Evolutionary conservation across 2,329 filamentous ascomycete species (phyloP).

Genomic region (Botrytis elliptica): DNA sequence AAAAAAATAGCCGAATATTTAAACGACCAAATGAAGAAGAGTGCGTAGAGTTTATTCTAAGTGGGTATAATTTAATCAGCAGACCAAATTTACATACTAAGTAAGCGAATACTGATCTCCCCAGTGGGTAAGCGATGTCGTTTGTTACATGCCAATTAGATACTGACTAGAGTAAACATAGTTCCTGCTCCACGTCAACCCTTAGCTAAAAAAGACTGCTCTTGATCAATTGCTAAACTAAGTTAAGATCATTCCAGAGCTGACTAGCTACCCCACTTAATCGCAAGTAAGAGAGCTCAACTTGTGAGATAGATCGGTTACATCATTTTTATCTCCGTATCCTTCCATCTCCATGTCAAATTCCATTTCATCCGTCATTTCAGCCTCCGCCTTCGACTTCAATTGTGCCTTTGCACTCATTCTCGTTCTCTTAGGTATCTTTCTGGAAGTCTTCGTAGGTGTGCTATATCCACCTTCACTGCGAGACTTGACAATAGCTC

Average conservation of each 20-base stretch:
- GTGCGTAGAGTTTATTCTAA: background rate
- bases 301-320: background rate
- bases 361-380: background rate
- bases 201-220: too few species aligned
- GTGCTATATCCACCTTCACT: background rate
- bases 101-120: fast-evolving
- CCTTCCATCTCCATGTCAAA: background rate
- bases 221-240: background rate
- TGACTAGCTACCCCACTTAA: background rate
- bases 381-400: background rate
- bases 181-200: background rate
- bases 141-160: background rate
- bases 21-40: background rate
- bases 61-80: fast-evolving
- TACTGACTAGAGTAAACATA: background rate
- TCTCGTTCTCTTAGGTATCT: too few species aligned
- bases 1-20: background rate
- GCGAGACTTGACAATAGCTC: background rate
- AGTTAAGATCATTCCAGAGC: background rate
- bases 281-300: background rate
- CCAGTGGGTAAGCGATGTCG: fast-evolving
- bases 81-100: fast-evolving
- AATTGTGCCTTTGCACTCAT: background rate
- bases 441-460: background rate
- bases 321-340: background rate